These are phyloP conservation scores for Cyclostephanos invisitatus DNA, from an alignment of 108 stramenopile genomes.

Conservation along the genomic window DNA sequence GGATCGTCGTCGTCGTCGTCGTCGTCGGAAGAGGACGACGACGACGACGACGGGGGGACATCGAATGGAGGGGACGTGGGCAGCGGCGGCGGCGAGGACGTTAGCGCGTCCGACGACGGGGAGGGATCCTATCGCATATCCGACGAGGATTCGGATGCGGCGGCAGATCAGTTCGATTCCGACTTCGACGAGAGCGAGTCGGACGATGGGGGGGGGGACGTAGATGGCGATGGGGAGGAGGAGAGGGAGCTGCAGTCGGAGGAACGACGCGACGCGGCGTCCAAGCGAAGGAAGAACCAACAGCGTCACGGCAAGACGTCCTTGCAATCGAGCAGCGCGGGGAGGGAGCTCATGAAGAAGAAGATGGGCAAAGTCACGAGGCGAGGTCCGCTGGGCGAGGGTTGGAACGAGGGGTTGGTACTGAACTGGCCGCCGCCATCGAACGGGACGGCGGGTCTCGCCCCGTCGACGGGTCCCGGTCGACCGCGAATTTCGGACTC, in stretches of 20 bases:
- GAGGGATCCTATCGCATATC: conserved; percentile 74
- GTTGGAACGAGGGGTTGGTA: conserved; percentile 79
- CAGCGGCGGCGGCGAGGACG: conserved; percentile 10
- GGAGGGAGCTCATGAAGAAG: conserved; percentile 46
- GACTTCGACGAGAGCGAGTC: conserved; percentile 86
- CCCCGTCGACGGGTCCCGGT: neutral
- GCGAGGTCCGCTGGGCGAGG: conserved; percentile 61
- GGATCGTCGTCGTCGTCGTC: conserved; percentile 8
- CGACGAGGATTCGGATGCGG: conserved; percentile 67
- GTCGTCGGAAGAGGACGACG: too few species aligned
- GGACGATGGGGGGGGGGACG: conserved; percentile 66
- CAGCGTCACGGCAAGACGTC: conserved; percentile 20
- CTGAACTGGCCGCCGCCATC: conserved; percentile 55
- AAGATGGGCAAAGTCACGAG: conserved; percentile 42
- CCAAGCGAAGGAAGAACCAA: conserved; percentile 34
- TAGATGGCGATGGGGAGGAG: conserved; percentile 53
- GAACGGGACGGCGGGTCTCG: neutral
- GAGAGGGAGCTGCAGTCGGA: conserved; percentile 54
- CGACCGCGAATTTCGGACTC: conserved; percentile 6
- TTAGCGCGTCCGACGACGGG: conserved; percentile 28
- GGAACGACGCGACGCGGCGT: conserved; percentile 44
- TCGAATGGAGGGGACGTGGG: neutral
- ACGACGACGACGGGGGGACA: neutral
- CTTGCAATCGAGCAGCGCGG: conserved; percentile 36
- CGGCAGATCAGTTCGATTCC: conserved; percentile 83